Percentiles rank a stretch among this genome's conserved stretches.
phyloP scores from a whole-genome alignment of 192 early-diverging fungal genomes.

The Helicostylum pulchrum region DNA sequence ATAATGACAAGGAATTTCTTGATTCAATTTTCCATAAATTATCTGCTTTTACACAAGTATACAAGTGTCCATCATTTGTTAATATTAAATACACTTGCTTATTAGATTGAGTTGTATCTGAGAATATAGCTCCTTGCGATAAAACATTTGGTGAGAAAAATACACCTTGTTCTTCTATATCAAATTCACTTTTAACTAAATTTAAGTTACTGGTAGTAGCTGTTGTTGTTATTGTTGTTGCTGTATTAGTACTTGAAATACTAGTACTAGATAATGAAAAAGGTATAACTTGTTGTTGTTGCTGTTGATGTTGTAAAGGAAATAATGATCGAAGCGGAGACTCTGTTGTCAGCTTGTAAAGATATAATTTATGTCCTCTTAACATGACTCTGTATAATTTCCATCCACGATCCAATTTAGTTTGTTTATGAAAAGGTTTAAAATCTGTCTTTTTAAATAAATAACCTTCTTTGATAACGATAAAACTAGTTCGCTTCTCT shows the following conservation, averaged over 20 bases:
- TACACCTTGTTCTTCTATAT: conserved; percentile 10
- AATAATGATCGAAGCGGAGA: conserved; percentile 42
- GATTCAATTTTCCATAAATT: conserved; percentile 8
- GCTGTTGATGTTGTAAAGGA: conserved; percentile 11
- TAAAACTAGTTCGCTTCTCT: conserved; percentile 28
- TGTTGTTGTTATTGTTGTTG: too few species aligned
- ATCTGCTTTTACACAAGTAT: conserved; percentile 1
- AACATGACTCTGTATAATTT: conserved; percentile 72
- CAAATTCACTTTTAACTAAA: conserved; percentile 10
- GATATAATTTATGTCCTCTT: conserved; percentile 72
- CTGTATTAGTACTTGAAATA: conserved; percentile 4
- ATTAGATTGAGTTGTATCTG: conserved; percentile 3
- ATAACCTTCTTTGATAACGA: conserved; percentile 58
- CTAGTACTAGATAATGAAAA: neutral
- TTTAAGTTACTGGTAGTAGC: neutral
- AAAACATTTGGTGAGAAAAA: neutral
- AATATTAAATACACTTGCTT: conserved; percentile 2
- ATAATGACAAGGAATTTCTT: neutral
- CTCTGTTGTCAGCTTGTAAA: conserved; percentile 64
- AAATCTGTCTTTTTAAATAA: conserved; percentile 73
- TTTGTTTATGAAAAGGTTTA: conserved; percentile 56
- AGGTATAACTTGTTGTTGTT: neutral
- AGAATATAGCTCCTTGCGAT: conserved; percentile 10
- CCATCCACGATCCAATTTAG: conserved; percentile 62
- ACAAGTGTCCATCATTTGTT: neutral